Evolutionary conservation across 805 yeast genomes (phyloP).

Genomic region (Starmerella sp.): DNA sequence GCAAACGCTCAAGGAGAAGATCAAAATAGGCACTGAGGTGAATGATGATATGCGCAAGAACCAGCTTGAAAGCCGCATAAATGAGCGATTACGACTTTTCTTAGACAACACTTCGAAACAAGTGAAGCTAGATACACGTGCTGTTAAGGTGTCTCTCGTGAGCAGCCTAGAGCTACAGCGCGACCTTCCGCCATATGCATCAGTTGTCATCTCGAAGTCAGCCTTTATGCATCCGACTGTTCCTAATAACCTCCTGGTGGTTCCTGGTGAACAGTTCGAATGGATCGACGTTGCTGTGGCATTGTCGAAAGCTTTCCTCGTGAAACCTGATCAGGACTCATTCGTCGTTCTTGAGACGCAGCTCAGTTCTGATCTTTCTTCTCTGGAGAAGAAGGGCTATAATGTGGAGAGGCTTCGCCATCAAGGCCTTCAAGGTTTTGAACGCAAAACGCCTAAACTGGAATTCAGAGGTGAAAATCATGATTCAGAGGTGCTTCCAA

Average conservation of each 20-base stretch:
- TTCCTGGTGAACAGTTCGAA: constrained; percentile 21
- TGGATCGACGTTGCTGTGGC: constrained; percentile 32
- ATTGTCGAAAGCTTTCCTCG: constrained; percentile 24
- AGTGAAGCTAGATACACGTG: constrained; percentile 7
- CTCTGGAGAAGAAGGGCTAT: constrained; percentile 31
- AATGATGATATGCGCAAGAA: constrained; percentile 10
- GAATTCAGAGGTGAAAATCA: neutral
- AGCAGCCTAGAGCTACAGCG: constrained; percentile 23
- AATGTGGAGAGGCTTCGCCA: constrained; percentile 29
- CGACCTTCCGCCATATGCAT: constrained; percentile 21
- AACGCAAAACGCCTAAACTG: neutral
- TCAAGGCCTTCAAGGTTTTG: neutral
- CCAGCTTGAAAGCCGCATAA: constrained; percentile 21
- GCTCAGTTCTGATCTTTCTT: constrained; percentile 25
- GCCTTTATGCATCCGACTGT: constrained; percentile 19
- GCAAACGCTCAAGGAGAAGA: constrained; percentile 22
- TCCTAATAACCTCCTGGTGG: constrained; percentile 19
- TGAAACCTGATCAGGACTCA: constrained; percentile 30
- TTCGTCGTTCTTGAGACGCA: constrained; percentile 31
- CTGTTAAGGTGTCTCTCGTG: constrained; percentile 23
- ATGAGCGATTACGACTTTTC: constrained; percentile 29
- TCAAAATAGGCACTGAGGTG: constrained; percentile 23
- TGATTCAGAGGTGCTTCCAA: too few relatives aligned
- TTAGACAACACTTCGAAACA: constrained; percentile 24
- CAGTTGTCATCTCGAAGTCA: constrained; percentile 15